Percentiles rank a stretch among this genome's conserved stretches.
Conservation (phyloP, 139 green algal species). For the Chlamydomonas incerta region DNA sequence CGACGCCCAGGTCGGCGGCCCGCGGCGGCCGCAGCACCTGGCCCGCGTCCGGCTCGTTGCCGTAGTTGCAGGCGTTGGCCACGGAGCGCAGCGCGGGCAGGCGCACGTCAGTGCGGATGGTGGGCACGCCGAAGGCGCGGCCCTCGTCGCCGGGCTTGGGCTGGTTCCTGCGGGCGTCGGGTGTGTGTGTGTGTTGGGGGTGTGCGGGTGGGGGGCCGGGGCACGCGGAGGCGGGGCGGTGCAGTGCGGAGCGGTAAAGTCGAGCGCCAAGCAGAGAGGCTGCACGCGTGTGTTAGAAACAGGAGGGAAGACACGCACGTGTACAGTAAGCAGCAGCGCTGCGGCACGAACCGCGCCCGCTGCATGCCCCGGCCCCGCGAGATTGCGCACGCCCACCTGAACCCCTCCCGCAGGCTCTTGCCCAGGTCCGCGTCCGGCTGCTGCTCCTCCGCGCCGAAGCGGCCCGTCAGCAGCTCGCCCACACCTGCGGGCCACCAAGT, state of each 20-base stretch:
- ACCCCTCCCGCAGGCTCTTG: conserved; percentile 75
- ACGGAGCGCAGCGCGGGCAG: conserved; percentile 47
- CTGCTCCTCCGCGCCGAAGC: conserved; percentile 63
- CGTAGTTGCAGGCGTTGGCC: conserved; percentile 68
- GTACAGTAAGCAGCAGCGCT: too few relatives aligned
- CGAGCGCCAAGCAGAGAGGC: too few relatives aligned
- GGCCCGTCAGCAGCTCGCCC: conserved; percentile 61
- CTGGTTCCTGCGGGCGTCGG: conserved; percentile 17
- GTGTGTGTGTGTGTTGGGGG: neutral
- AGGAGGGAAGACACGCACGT: too few relatives aligned
- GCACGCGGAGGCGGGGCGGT: neutral
- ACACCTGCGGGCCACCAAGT: conserved; percentile 41
- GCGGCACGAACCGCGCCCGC: too few relatives aligned
- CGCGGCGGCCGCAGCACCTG: conserved; percentile 71
- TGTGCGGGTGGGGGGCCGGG: neutral
- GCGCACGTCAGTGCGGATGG: conserved; percentile 71
- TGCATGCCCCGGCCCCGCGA: too few relatives aligned
- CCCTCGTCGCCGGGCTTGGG: conserved; percentile 30
- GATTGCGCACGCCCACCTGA: too few relatives aligned
- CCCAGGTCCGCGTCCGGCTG: conserved; percentile 77
- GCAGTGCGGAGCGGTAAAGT: too few relatives aligned
- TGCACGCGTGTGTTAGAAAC: too few relatives aligned
- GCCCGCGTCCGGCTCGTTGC: conserved; percentile 73
- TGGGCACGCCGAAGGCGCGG: conserved; percentile 63
- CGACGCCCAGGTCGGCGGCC: conserved; percentile 67